A percentile compares a stretch with the other conserved stretches of the same genome.
phyloP scores from a whole-genome alignment of 345 rosid species.

The Corchorus olitorius region DNA sequence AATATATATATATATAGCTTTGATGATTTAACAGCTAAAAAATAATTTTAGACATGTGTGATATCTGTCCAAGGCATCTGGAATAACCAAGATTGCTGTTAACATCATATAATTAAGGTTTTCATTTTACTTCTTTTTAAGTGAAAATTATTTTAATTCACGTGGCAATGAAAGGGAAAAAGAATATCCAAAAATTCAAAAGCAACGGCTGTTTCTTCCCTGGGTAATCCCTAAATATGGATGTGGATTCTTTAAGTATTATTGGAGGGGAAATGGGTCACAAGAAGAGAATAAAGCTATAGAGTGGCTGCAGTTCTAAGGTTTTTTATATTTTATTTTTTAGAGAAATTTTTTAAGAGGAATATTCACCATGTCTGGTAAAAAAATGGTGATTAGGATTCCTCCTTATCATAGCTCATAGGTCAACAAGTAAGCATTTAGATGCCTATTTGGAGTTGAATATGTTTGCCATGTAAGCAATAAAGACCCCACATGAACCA shows the following conservation, averaged over 20 bases:
- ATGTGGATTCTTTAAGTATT: conserved; percentile 35
- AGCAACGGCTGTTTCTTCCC: conserved; percentile 30
- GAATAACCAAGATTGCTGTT: background rate
- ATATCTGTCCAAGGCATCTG: background rate
- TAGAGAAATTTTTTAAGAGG: background rate
- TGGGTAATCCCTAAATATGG: background rate
- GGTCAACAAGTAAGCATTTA: conserved; percentile 42
- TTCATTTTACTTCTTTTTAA: background rate
- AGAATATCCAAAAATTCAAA: conserved; percentile 36
- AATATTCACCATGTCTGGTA: conserved; percentile 30
- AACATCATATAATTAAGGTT: conserved; percentile 16
- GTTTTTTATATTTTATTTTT: background rate
- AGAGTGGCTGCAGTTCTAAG: conserved; percentile 26
- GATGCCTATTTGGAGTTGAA: conserved; percentile 20
- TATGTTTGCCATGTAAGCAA: conserved; percentile 20
- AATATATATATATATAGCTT: too few species aligned
- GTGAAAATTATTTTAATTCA: background rate
- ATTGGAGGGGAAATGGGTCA: conserved; percentile 27
- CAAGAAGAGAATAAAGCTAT: conserved; percentile 32
- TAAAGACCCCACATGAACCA: background rate
- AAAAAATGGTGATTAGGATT: conserved; percentile 41
- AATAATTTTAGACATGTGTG: too few species aligned
- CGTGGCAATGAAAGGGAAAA: background rate
- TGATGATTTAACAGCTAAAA: background rate
- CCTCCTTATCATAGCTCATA: conserved; percentile 42